Base-by-base conservation (phyloP, 2,329 filamentous ascomycete species). In the Leptodontidium sp. region DNA sequence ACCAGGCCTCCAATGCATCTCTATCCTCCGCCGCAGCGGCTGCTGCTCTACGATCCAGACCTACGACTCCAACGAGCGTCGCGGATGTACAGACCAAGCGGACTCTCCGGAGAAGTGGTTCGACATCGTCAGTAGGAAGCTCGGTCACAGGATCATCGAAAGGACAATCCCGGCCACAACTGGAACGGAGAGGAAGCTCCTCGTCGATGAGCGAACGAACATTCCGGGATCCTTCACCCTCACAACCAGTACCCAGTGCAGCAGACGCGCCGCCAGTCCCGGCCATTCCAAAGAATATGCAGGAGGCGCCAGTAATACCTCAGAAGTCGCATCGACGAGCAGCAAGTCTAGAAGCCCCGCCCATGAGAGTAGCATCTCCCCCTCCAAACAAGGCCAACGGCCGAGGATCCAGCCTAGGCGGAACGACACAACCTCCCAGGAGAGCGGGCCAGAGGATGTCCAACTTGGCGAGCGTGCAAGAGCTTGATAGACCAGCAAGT, bases 181-280 rank as follows among this genome's bases (percentile, higher is more conserved):
- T 94, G 70, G 85, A 90, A 70, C 85, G 93, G 75, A 84, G 86
- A 47, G 86, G 84, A 66, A 97, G 94, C 80, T 87, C 87, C 35
- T 87, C 89, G 26, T 97, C 94, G 61, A 97, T 98, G 94, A 91
- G 88, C 38, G 92, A 95, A 78, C 88, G 95, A 68, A 94, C 93
- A 0, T 97, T 98, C 80, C 89, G 94, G 73, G 91, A 91, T 14
- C 89, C 90, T 3, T 97, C 90, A 4, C 93, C 86, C 79, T 77
- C 80, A 67, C 79, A 79, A 55, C 77, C 79, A 68, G 80, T 78
- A 71, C 79, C 78, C 65, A 78, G 69, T 52, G 74, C 78, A 24
- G 78, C 81, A 61, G 82, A 87, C 75, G 84, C 87, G 64, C 93
- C 93, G 38, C 93, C 93, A 1, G 90, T 97, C 1, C 94, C 94